phyloP scores from a whole-genome alignment of 2,329 filamentous ascomycete genomes.

The Madurella fahalii region DNA sequence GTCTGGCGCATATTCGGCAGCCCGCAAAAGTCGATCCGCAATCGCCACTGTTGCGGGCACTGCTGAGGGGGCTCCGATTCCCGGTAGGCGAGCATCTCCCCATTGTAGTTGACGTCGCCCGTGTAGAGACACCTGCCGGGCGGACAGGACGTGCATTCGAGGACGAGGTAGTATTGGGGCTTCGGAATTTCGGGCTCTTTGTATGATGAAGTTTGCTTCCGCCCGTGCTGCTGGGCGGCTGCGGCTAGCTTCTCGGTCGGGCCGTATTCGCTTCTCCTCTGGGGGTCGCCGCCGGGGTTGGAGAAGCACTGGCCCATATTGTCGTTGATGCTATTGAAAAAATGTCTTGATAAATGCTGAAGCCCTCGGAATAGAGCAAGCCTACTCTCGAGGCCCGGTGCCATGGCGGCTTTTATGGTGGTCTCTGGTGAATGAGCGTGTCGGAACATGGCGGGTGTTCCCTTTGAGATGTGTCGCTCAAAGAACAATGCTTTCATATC shows the following conservation, averaged over 20 bases:
- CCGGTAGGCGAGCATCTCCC: background rate
- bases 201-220: too few relatives aligned
- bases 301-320: constrained; percentile 7
- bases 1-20: background rate
- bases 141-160: background rate
- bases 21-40: background rate
- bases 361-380: constrained; percentile 14
- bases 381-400: constrained; percentile 14
- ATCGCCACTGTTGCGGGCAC: background rate
- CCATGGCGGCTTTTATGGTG: constrained; percentile 20
- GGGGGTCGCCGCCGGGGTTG: background rate
- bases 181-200: background rate
- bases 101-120: background rate
- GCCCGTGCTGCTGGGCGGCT: too few relatives aligned
- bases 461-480: background rate
- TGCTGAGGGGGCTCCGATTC: background rate
- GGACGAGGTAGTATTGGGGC: background rate
- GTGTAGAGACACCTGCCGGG: background rate
- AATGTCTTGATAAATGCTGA: constrained; percentile 8
- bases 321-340: constrained; percentile 1
- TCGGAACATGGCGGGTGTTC: background rate
- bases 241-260: background rate
- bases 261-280: too few relatives aligned
- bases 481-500: background rate
- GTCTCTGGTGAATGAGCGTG: background rate